Evolutionary conservation across 2,329 filamentous ascomycete genomes (phyloP).

Genomic region (Dichotomopilus funicola): DNA sequence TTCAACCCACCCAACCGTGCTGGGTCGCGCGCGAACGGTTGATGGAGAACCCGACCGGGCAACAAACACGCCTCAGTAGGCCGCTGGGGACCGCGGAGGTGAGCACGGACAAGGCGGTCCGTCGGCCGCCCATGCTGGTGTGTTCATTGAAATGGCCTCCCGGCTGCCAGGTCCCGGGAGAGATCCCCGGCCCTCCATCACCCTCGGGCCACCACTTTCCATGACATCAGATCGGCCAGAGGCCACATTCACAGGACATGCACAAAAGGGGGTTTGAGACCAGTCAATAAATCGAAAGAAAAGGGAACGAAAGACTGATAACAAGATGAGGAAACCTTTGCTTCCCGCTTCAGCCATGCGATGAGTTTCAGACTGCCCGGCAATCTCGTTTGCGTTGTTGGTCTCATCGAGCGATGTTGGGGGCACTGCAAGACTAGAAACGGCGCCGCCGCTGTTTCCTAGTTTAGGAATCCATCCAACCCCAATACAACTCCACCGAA

Average conservation of each 20-base stretch:
- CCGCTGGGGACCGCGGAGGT: background rate
- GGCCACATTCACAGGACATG: too few species aligned
- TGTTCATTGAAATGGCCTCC: background rate
- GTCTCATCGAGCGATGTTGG: too few species aligned
- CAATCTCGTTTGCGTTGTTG: background rate
- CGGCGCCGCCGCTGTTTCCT: slow-evolving; percentile 7
- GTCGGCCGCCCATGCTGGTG: background rate
- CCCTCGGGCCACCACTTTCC: background rate
- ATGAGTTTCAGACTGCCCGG: background rate
- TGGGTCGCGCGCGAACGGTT: background rate
- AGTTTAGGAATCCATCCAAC: slow-evolving; percentile 5
- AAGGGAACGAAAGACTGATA: too few species aligned
- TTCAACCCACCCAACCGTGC: too few species aligned
- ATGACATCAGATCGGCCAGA: background rate
- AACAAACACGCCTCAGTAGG: background rate
- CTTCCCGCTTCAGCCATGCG: background rate
- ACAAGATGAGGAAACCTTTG: too few species aligned
- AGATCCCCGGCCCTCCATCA: background rate
- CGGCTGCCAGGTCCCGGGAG: background rate
- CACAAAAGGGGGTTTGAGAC: too few species aligned
- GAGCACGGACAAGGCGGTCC: background rate
- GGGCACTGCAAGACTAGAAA: background rate
- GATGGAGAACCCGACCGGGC: slow-evolving; percentile 9
- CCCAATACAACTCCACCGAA: background rate
- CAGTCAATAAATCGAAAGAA: too few species aligned